phyloP scores from a whole-genome alignment of 1,139 yeast genomes.

The Blastobotrys persicus region DNA sequence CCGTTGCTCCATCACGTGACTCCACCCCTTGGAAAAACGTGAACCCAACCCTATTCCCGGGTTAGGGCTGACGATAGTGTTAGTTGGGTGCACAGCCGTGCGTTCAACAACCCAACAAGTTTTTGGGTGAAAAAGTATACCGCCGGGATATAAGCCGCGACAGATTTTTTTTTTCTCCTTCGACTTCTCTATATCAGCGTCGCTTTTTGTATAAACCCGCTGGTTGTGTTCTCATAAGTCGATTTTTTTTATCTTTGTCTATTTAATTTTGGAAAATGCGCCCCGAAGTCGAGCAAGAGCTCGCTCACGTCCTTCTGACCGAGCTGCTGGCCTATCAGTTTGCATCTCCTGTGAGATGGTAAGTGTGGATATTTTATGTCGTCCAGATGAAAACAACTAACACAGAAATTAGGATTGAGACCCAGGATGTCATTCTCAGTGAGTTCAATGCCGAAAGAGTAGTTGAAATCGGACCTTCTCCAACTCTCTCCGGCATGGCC shows the following conservation, averaged over 20 bases:
- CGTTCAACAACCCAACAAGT: slow-evolving; percentile 10
- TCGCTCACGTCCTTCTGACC: slow-evolving; percentile 89
- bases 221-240: not conserved
- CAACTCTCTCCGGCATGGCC: slow-evolving; percentile 98
- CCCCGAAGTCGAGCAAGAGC: slow-evolving; percentile 97
- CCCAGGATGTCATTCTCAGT: slow-evolving; percentile 94
- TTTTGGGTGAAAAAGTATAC: slow-evolving; percentile 12
- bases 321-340: slow-evolving; percentile 97
- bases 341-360: slow-evolving; percentile 99
- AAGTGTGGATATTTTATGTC: slow-evolving; percentile 21
- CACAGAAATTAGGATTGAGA: slow-evolving; percentile 58
- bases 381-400: slow-evolving; percentile 5
- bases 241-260: not conserved
- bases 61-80: not conserved
- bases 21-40: too few relatives aligned
- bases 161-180: not conserved
- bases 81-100: not conserved
- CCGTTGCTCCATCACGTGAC: too few relatives aligned
- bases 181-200: not conserved
- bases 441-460: slow-evolving; percentile 95
- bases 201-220: not conserved
- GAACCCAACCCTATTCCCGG: not conserved
- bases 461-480: slow-evolving; percentile 98
- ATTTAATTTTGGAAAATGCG: slow-evolving; percentile 53
- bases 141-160: not conserved